Percentiles rank a stretch among this genome's conserved stretches.
Evolutionary conservation across 139 green algal species (phyloP).

Genomic region (Closterium sp.): DNA sequence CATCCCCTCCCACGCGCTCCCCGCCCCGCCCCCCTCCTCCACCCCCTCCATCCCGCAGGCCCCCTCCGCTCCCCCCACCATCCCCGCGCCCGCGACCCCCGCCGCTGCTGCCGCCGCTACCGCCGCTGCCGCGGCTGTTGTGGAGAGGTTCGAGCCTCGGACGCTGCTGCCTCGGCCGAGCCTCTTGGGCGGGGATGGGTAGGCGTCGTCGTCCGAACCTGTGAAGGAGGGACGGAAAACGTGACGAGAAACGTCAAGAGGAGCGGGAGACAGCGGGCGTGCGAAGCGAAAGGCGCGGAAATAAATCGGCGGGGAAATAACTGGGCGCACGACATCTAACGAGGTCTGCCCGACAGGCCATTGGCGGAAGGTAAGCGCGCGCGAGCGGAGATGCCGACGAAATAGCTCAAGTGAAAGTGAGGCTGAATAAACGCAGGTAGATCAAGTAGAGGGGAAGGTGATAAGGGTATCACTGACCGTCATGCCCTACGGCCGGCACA

Average conservation of each 20-base stretch:
- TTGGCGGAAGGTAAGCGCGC: background rate
- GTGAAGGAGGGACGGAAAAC: background rate
- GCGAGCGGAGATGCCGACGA: background rate
- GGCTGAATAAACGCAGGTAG: background rate
- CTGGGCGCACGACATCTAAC: background rate
- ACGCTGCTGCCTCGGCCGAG: background rate
- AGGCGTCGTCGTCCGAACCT: background rate
- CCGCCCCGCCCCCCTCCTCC: background rate
- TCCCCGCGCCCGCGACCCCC: background rate
- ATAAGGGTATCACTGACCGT: background rate
- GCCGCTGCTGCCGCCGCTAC: background rate
- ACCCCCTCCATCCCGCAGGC: background rate
- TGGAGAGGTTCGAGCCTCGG: background rate
- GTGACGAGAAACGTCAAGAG: background rate
- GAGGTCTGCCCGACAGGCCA: background rate
- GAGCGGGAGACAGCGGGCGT: background rate
- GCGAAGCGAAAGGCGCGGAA: background rate
- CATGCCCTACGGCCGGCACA: background rate
- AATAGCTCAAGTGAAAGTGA: background rate
- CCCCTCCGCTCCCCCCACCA: background rate
- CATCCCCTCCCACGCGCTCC: background rate
- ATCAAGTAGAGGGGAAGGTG: background rate
- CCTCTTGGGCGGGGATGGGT: background rate
- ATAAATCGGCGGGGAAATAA: background rate
- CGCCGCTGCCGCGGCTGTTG: background rate